phyloP scores from a whole-genome alignment of 495 filamentous ascomycete species.

The Bacidia gigantensis region DNA sequence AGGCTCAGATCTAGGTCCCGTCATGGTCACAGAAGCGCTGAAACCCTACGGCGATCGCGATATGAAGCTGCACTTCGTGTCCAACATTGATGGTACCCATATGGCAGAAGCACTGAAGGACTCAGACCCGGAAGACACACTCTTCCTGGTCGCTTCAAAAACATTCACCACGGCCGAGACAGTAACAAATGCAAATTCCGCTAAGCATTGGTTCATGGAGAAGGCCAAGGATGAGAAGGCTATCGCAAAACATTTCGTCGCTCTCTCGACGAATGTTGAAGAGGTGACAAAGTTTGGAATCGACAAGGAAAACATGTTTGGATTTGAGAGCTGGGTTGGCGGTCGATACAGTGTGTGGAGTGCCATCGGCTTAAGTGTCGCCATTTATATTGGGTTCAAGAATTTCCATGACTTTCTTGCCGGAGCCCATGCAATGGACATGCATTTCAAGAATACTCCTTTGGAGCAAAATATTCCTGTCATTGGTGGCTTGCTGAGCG shows the following conservation, averaged over 20 bases:
- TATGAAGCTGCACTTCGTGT: conserved; percentile 90
- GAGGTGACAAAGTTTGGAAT: conserved; percentile 98
- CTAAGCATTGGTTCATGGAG: conserved; percentile 94
- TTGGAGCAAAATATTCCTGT: conserved; percentile 90
- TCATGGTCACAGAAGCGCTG: conserved; percentile 96
- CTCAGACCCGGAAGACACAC: conserved; percentile 88
- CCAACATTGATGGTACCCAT: conserved; percentile 98
- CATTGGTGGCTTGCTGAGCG: conserved; percentile 81
- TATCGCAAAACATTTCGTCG: conserved; percentile 97
- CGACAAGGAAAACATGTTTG: conserved; percentile 97
- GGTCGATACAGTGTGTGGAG: conserved; percentile 98
- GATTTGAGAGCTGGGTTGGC: conserved; percentile 95
- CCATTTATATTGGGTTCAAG: conserved; percentile 88
- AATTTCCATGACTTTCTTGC: conserved; percentile 95
- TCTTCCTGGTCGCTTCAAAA: conserved; percentile 97
- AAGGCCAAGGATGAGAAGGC: conserved; percentile 55
- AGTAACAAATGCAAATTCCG: conserved; percentile 87
- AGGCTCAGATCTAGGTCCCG: conserved; percentile 94
- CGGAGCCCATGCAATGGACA: conserved; percentile 95
- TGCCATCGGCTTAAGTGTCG: conserved; percentile 89
- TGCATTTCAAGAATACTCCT: conserved; percentile 85
- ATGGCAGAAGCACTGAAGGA: conserved; percentile 81
- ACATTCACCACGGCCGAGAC: conserved; percentile 99
- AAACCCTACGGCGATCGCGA: conserved; percentile 81
- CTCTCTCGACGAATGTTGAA: conserved; percentile 85